Evolutionary conservation across 208 protist species (phyloP).

Genomic region (Acanthamoeba castellanii): DNA sequence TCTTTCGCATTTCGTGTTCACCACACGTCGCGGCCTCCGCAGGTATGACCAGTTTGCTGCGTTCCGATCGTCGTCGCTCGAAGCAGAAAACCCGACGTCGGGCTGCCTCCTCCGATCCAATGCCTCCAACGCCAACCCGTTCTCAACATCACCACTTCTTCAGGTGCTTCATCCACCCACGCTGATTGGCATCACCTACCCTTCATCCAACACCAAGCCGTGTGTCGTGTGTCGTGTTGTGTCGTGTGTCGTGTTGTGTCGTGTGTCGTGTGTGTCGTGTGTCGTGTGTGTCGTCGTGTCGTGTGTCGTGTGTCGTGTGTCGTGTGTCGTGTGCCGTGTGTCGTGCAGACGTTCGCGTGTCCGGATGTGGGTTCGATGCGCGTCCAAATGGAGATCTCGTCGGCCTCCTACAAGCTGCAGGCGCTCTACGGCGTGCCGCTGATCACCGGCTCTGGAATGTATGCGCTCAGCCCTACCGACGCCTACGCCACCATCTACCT

Average conservation of each 20-base stretch:
- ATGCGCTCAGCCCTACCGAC: not conserved
- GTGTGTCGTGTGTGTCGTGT: too few relatives aligned
- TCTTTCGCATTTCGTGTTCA: not conserved
- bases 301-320: too few relatives aligned
- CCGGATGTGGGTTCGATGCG: not conserved
- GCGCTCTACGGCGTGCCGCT: slow-evolving; percentile 46
- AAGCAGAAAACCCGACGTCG: not conserved
- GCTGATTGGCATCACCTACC: not conserved
- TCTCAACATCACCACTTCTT: not conserved
- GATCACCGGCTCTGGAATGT: slow-evolving; percentile 33
- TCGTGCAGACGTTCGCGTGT: slow-evolving; percentile 3
- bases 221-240: too few relatives aligned
- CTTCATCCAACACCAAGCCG: not conserved
- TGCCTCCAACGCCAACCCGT: not conserved
- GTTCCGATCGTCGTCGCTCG: not conserved
- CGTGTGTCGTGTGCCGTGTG: too few relatives aligned
- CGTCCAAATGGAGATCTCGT: slow-evolving; percentile 34
- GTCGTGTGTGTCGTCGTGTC: too few relatives aligned
- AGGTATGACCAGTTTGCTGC: slow-evolving; percentile 59
- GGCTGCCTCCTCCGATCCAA: not conserved
- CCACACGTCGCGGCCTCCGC: not conserved
- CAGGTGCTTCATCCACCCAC: not conserved
- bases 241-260: too few relatives aligned
- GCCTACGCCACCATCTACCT: not conserved
- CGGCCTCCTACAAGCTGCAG: slow-evolving; percentile 19